Base-by-base conservation (phyloP, 2,329 filamentous ascomycete species). In the Diaporthe eres region DNA sequence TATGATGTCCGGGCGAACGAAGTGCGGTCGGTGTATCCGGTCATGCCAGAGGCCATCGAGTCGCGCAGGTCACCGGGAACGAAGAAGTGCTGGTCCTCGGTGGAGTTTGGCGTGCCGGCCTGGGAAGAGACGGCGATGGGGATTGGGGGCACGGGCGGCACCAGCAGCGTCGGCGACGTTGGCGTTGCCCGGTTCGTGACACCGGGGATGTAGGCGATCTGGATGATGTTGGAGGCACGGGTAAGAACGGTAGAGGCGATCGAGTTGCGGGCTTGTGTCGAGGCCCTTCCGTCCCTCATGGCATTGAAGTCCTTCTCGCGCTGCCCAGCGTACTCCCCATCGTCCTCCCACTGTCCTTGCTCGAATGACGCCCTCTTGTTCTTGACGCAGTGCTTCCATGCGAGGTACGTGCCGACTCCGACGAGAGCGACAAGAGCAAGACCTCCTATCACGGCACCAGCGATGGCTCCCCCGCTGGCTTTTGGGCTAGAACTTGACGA, bases 181-280 rank as follows among this genome's bases (percentile, higher is more conserved):
- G 94, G 94, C 10, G 93, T 92, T 17, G 96, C 95, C 79, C 96
- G 92, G 86, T 98, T 98, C 77, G 95, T 98, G 81, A 98, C 96
- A 76, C 97, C 97, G 19, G 97, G 97, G 79, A 99, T 98, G 84
- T 98, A 99, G 74, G 97, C 97, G 85, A 99, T 99, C 86, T 98
- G 97, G 81, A 99, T 99, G 83, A 99, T 96, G 87, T 99, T 99
- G 81, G 97, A 98, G 67, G 97, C 97, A 77, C 97, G 93, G 25
- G 97, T 98, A 77, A 98, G 90, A 76, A 98, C 95, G 37, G 96
- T 98, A 13, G 96, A 98, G 22, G 97, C 97, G 82, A 99, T 95
- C 17, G 96, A 98, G 81, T 94, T 91, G 73, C 96, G 93, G n/a
- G 94, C 94, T 82, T 97, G 92, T 60, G 94, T 94, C 15, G 96